These are phyloP conservation scores for Termitomyces sp. DNA, from an alignment of 768 basidiomycete species.

Conservation along the genomic window DNA sequence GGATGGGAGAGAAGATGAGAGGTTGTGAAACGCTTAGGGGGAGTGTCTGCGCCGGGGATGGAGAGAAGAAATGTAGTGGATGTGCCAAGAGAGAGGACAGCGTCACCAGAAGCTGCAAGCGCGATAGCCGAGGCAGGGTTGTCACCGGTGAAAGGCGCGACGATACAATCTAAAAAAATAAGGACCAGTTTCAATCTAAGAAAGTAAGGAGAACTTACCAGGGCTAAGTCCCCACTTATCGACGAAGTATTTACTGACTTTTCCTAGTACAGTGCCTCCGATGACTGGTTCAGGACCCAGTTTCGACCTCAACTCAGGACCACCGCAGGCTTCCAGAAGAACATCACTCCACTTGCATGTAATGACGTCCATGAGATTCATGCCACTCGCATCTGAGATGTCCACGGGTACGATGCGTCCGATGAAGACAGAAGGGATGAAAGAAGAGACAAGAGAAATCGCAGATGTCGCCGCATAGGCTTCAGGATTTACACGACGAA, in stretches of 20 bases:
- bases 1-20: constrained; percentile 77
- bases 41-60: constrained; percentile 60
- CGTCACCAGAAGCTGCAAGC: constrained; percentile 74
- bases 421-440: constrained; percentile 80
- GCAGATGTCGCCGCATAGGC: constrained; percentile 59
- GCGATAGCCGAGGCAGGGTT: constrained; percentile 84
- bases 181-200: neutral
- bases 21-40: constrained; percentile 69
- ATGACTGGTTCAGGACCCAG: constrained; percentile 76
- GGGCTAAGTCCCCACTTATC: constrained; percentile 72
- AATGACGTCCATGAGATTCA: constrained; percentile 83
- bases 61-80: constrained; percentile 85
- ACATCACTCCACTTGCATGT: constrained; percentile 71
- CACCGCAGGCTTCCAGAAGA: constrained; percentile 68
- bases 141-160: constrained; percentile 88
- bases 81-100: constrained; percentile 83
- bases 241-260: constrained; percentile 67
- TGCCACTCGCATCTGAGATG: constrained; percentile 86
- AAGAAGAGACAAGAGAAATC: constrained; percentile 82
- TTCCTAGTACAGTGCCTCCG: constrained; percentile 68
- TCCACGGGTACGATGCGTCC: constrained; percentile 79
- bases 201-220: constrained; percentile 34
- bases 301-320: constrained; percentile 62
- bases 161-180: constrained; percentile 57
- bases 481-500: constrained; percentile 51